Base-by-base conservation (phyloP, 2,329 filamentous ascomycete species). In the Colletotrichum paranaense region DNA sequence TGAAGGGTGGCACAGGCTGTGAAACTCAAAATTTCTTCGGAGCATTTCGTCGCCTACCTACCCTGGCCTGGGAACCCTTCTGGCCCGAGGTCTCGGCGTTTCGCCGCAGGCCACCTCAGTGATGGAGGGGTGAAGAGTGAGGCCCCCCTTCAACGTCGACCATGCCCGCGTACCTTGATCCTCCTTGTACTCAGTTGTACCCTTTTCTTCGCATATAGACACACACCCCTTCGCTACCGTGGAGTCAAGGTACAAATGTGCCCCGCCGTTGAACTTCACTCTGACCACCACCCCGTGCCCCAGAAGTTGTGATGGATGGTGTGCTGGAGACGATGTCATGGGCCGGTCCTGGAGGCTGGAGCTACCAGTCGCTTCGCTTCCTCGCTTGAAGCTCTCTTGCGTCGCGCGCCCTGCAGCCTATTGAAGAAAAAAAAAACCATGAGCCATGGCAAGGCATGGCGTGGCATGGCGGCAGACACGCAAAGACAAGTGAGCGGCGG, bases 321-420 rank as follows among this genome's bases (percentile, higher is more conserved):
- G 60, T 70, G 60, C 55, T 59, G 42, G 53, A 35, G 28, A 57
- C 67, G 67, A 73, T 73, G 70, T 70, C 67, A 73, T 73, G 60
- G 35, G 24, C 59, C 66, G 59, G 30, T 46, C 35, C 55, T 56
- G 42, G 53, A 53, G 38, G 32, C 55, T 56, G 42, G 53, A 53
- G 52, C 42, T 65, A 67, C 55, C 55, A 46, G 53, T 30, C 59
- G 42, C 28, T 30, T 53, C 52, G 38, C 35, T 24, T 32, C 46
- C 64, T 62, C 60, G 58, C 69, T 46, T 60, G 42, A 57, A 35
- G 53, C 52, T 55, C 42, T 67, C 19, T 14, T 56, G 42, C 19
- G 30, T 67, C 19, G n/a, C 64, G 42, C 42, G 30, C 22, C 46
- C 56, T 55, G 62, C 60, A 22, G 52, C 38, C 49, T 26, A 30